Evolutionary conservation across 495 filamentous ascomycete species (phyloP).

Genomic region (Letharia columbiana): DNA sequence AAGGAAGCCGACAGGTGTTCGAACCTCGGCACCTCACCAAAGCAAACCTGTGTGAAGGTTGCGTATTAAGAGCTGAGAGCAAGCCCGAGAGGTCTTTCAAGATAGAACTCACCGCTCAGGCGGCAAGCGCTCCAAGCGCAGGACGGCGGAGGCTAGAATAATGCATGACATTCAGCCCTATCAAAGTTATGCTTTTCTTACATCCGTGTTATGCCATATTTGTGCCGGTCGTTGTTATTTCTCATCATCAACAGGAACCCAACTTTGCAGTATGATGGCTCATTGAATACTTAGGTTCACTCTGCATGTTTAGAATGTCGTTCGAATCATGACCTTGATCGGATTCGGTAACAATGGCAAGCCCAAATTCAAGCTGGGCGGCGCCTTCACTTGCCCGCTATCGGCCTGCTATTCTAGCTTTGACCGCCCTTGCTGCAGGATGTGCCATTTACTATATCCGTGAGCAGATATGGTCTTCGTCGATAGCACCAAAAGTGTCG

Average conservation of each 20-base stretch:
- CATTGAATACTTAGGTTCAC: no score
- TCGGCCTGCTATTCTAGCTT: conserved; percentile 41
- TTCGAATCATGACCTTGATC: neutral
- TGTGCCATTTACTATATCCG: conserved; percentile 42
- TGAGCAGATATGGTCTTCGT: conserved; percentile 31
- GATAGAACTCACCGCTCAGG: no score
- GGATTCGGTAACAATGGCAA: neutral
- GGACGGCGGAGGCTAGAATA: neutral
- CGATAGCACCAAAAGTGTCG: conserved; percentile 17
- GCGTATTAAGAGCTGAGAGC: no score
- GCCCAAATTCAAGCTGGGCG: conserved; percentile 5
- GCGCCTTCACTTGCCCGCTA: conserved; percentile 37
- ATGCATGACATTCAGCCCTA: neutral
- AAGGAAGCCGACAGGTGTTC: no score
- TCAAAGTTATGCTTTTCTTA: neutral
- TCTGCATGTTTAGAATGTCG: neutral
- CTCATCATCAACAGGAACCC: neutral
- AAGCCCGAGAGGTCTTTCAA: no score
- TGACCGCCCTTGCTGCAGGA: conserved; percentile 42
- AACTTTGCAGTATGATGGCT: neutral
- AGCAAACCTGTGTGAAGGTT: no score
- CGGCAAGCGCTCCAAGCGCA: neutral
- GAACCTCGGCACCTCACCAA: no score
- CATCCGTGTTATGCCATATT: neutral
- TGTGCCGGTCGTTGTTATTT: neutral